phyloP scores from a whole-genome alignment of 495 filamentous ascomycete species.

The Penicillium desertorum region DNA sequence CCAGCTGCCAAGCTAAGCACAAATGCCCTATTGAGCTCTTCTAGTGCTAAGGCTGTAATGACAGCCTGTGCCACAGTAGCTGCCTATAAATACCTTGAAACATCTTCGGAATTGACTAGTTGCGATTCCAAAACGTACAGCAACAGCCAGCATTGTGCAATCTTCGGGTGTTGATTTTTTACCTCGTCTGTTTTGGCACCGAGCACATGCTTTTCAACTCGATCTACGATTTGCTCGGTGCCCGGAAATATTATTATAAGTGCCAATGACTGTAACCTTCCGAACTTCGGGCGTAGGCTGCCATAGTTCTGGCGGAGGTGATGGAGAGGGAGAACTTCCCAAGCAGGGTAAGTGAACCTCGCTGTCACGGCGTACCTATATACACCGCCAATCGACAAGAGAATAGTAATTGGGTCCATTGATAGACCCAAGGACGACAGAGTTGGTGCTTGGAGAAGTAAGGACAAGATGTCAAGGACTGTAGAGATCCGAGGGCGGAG shows the following conservation, averaged over 20 bases:
- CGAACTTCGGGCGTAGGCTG: background rate
- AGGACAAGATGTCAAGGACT: background rate
- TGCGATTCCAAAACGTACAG: background rate
- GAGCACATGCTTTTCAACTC: background rate
- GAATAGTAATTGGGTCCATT: background rate
- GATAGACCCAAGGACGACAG: background rate
- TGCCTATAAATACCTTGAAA: background rate
- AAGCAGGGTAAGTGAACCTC: background rate
- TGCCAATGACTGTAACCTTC: background rate
- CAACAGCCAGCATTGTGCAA: background rate
- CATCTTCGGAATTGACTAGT: background rate
- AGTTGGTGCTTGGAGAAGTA: background rate
- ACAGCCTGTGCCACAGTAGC: background rate
- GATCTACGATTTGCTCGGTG: background rate
- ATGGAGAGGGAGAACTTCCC: background rate
- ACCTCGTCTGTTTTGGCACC: background rate
- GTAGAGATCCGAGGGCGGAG: background rate
- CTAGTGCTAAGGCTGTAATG: background rate
- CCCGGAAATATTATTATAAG: background rate
- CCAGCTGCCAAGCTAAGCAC: background rate
- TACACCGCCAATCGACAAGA: background rate
- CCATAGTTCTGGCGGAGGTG: background rate
- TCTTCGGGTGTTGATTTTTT: background rate
- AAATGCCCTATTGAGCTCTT: background rate
- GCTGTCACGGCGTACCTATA: background rate